Evolutionary conservation across 2,329 filamentous ascomycete species (phyloP).

Genomic region (Penicillium concentricum): DNA sequence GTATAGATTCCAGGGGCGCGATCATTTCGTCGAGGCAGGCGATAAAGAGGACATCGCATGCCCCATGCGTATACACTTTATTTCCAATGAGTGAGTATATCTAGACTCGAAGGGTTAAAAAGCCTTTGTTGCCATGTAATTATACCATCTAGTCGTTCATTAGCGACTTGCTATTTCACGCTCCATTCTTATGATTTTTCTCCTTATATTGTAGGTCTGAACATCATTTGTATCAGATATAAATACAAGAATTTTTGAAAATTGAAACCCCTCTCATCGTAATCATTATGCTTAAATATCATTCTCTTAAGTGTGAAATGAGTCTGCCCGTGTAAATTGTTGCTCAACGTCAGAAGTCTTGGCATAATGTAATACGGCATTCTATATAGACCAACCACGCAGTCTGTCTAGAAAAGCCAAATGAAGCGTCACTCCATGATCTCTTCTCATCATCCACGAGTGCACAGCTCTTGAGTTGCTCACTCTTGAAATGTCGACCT

Average conservation of each 20-base stretch:
- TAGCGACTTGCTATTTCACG: conserved; percentile 1
- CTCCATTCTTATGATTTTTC: neutral
- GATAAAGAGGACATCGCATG: conserved; percentile 40
- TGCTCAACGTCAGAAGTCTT: conserved; percentile 2
- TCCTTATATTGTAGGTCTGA: neutral
- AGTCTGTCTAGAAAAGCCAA: conserved; percentile 21
- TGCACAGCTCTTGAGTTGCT: conserved; percentile 16
- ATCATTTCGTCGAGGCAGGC: conserved; percentile 39
- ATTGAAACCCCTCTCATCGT: neutral
- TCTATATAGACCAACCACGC: conserved; percentile 12
- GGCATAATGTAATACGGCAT: conserved; percentile 4
- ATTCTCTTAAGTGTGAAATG: neutral
- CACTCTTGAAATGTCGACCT: conserved; percentile 54
- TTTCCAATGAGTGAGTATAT: conserved; percentile 12
- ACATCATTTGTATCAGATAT: accelerated
- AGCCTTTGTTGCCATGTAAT: conserved; percentile 12
- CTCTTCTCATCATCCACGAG: conserved; percentile 18
- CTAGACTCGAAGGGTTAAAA: neutral
- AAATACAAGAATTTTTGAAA: accelerated
- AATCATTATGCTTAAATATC: neutral
- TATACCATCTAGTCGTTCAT: conserved; percentile 11
- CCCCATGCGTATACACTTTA: conserved; percentile 41
- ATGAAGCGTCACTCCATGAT: conserved; percentile 15
- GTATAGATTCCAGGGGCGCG: conserved; percentile 42
- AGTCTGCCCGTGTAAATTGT: neutral